These are phyloP conservation scores for Lasiosphaeris hirsuta DNA, from an alignment of 495 filamentous ascomycete genomes.

Conservation along the genomic window DNA sequence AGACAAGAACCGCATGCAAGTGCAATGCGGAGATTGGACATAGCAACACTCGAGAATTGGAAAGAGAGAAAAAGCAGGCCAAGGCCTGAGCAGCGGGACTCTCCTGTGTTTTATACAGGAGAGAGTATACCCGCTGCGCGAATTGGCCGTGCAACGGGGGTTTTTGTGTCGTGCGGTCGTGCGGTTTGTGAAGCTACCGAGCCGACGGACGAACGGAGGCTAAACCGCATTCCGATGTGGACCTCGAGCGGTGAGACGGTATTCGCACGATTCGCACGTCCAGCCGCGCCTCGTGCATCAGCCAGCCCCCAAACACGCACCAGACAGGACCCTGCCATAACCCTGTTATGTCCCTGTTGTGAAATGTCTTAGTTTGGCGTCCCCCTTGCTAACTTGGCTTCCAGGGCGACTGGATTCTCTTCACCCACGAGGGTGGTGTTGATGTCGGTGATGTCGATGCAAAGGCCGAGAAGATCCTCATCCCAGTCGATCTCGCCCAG, in stretches of 20 bases:
- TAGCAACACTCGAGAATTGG: background rate
- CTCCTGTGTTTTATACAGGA: slow-evolving; percentile 6
- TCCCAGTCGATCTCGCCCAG: slow-evolving; percentile 91
- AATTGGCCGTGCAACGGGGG: slow-evolving; percentile 7
- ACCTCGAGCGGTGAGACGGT: slow-evolving; percentile 11
- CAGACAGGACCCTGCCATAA: background rate
- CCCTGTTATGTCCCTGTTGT: background rate
- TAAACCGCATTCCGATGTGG: slow-evolving; percentile 41
- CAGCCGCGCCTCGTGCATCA: background rate
- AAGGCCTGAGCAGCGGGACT: background rate
- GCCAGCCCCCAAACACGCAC: background rate
- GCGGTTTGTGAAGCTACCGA: slow-evolving; percentile 22
- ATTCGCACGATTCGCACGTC: slow-evolving; percentile 3
- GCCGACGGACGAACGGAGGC: slow-evolving; percentile 56
- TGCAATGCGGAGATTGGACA: background rate
- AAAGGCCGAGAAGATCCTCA: slow-evolving; percentile 96
- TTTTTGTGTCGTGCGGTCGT: slow-evolving; percentile 4
- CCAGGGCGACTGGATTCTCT: slow-evolving; percentile 99
- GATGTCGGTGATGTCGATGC: slow-evolving; percentile 99
- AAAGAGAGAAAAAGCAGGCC: slow-evolving; percentile 9
- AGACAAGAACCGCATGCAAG: slow-evolving; percentile 18
- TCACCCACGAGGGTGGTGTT: slow-evolving; percentile 98
- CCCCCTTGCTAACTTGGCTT: slow-evolving; percentile 26
- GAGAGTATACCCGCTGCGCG: slow-evolving; percentile 8
- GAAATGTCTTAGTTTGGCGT: too few species aligned